These are phyloP conservation scores for Wickerhamiella siamensis DNA, from an alignment of 805 yeast genomes.

Conservation along the genomic window DNA sequence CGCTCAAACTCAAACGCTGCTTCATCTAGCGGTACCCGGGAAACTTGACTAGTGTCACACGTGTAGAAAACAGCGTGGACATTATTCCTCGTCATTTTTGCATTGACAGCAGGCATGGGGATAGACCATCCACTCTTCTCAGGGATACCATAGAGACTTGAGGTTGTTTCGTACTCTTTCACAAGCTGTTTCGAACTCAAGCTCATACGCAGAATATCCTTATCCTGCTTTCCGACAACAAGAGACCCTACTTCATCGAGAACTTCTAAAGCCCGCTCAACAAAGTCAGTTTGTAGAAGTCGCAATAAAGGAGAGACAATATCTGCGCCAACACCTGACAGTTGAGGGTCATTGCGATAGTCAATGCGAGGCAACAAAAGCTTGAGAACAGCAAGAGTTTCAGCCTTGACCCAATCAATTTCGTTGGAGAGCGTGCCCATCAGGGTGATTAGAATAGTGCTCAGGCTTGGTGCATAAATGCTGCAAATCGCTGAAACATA, in stretches of 20 bases:
- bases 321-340: constrained; percentile 87
- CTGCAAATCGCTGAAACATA: constrained; percentile 54
- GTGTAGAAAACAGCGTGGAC: constrained; percentile 92
- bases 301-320: constrained; percentile 79
- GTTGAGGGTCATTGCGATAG: constrained; percentile 51
- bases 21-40: background rate
- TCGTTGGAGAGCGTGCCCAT: constrained; percentile 70
- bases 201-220: constrained; percentile 82
- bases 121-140: constrained; percentile 95
- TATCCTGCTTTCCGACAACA: constrained; percentile 83
- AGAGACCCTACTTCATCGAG: constrained; percentile 71
- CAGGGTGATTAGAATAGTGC: constrained; percentile 58
- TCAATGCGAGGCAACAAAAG: constrained; percentile 66
- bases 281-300: constrained; percentile 66
- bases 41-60: constrained; percentile 33
- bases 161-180: constrained; percentile 71
- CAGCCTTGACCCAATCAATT: constrained; percentile 62
- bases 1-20: constrained; percentile 21
- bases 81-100: constrained; percentile 78
- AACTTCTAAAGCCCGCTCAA: constrained; percentile 78
- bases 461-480: constrained; percentile 59
- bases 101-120: constrained; percentile 86
- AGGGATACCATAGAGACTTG: constrained; percentile 88
- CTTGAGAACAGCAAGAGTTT: constrained; percentile 63
- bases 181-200: constrained; percentile 67